Base-by-base conservation (phyloP, 805 yeast species). In the Ogataea angusta region DNA sequence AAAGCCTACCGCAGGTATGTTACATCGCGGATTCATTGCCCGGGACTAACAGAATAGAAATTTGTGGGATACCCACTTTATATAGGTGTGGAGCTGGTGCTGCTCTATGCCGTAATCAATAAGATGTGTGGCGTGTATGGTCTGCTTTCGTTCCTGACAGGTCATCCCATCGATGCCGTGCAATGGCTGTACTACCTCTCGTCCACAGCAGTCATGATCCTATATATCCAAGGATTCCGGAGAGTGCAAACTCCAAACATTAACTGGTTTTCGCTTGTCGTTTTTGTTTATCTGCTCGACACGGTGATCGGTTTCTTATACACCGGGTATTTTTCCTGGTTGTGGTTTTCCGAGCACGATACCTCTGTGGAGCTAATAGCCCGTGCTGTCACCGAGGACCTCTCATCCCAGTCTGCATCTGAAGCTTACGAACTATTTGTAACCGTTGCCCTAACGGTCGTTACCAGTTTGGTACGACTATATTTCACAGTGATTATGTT, bases 101-200 rank as follows among this genome's bases (percentile, higher is more conserved):
- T 89, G 5, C 82, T 86, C 1, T 69, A 85, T 26, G 84, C 90
- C 12, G 74, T 89, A 26, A 71, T 90, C 48, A 91, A 91, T 67
- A 90, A 90, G 59, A 86, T 90, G 50, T 80, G 95, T 43, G 96
- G 98, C 8, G 69, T 80, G 15, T 91, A 83, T 62, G 99, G 97
- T 21, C 68, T 91, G 25, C 67, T 89, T 16, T 89, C 97, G 1
- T 61, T 91, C 18, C 75, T 91, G 55, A 90, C 97, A 0, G 93
- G 96, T 2, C 96, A 90, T 57, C 93, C 93, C 2, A 70, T 90
- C 40, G 81, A 80, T 45, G 75, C 81, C 45, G 67, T 85, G 66
- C 97, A 91, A 58, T 85, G 96, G 93, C 44, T 84, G 1, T 78
- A 81, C 49, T 88, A 90, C 60, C 52, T 83, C 13, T 60, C 82